Evolutionary conservation across 2,329 filamentous ascomycete genomes (phyloP).

Genomic region (Monosporascus ibericus): DNA sequence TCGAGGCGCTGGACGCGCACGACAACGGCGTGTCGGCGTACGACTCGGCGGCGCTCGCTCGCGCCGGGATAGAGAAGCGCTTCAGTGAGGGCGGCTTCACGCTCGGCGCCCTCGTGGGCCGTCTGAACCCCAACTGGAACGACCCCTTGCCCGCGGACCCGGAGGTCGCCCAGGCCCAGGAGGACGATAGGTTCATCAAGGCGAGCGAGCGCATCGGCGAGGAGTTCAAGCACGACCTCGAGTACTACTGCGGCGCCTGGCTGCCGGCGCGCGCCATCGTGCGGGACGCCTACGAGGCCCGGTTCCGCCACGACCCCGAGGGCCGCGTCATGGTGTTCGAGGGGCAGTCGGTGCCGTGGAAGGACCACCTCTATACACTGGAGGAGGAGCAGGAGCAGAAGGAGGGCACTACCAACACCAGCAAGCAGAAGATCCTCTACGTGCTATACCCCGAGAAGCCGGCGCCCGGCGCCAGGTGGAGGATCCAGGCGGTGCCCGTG

Average conservation of each 20-base stretch:
- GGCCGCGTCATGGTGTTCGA: constrained; percentile 80
- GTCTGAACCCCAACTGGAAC: constrained; percentile 78
- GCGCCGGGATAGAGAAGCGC: constrained; percentile 71
- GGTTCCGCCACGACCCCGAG: constrained; percentile 60
- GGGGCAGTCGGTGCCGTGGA: constrained; percentile 79
- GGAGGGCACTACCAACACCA: constrained; percentile 23
- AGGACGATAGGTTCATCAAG: constrained; percentile 72
- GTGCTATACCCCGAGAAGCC: constrained; percentile 86
- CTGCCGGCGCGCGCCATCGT: constrained; percentile 81
- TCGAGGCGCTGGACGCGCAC: constrained; percentile 95
- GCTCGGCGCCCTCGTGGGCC: constrained; percentile 75
- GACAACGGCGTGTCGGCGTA: constrained; percentile 90
- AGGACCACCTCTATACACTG: constrained; percentile 87
- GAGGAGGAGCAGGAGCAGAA: constrained; percentile 43
- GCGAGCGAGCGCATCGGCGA: constrained; percentile 83
- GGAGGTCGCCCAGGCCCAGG: constrained; percentile 59
- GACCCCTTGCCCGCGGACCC: constrained; percentile 50
- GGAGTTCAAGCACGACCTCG: constrained; percentile 76
- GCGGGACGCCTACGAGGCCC: constrained; percentile 64
- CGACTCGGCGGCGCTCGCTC: constrained; percentile 61
- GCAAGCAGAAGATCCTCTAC: constrained; percentile 63
- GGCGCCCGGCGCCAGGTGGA: constrained; percentile 74
- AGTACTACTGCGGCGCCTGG: constrained; percentile 72
- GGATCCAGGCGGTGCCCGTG: constrained; percentile 86
- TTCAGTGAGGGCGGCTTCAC: constrained; percentile 80